Conservation (phyloP, 106 monocot genomes). For the Dendrobium chrysotoxum region DNA sequence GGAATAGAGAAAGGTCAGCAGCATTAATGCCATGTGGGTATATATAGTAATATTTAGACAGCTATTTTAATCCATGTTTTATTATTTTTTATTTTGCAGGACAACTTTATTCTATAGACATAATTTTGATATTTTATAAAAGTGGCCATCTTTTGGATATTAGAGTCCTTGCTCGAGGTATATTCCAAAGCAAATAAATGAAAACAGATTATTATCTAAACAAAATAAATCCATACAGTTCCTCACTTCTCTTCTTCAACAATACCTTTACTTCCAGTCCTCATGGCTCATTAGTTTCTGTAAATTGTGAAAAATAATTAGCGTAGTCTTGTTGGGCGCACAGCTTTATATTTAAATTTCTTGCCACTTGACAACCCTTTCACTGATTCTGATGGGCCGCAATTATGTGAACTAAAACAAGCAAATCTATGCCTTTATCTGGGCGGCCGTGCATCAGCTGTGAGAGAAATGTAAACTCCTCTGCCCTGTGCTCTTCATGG, state of each 20-base stretch:
- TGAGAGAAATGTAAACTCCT: too few relatives aligned
- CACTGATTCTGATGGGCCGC: too few relatives aligned
- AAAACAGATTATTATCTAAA: not conserved
- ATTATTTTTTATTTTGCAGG: not conserved
- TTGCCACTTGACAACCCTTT: too few relatives aligned
- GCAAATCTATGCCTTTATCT: too few relatives aligned
- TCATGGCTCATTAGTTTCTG: not conserved
- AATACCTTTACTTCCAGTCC: not conserved
- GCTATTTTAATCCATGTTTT: not conserved
- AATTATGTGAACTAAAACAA: too few relatives aligned
- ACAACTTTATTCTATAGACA: not conserved
- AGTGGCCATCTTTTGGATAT: not conserved
- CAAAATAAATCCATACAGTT: not conserved
- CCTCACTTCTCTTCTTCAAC: not conserved
- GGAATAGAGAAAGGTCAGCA: not conserved
- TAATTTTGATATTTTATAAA: not conserved
- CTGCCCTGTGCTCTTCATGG: too few relatives aligned
- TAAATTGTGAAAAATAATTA: too few relatives aligned
- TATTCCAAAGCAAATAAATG: not conserved
- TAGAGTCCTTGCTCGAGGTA: not conserved
- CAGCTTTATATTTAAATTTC: too few relatives aligned
- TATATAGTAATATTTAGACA: not conserved
- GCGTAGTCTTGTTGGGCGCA: too few relatives aligned
- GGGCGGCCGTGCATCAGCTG: too few relatives aligned
- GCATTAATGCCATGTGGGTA: constrained; percentile 1